These are phyloP conservation scores for Eragrostis tef DNA, from an alignment of 202 grass and related monocot genomes.

Conservation along the genomic window DNA sequence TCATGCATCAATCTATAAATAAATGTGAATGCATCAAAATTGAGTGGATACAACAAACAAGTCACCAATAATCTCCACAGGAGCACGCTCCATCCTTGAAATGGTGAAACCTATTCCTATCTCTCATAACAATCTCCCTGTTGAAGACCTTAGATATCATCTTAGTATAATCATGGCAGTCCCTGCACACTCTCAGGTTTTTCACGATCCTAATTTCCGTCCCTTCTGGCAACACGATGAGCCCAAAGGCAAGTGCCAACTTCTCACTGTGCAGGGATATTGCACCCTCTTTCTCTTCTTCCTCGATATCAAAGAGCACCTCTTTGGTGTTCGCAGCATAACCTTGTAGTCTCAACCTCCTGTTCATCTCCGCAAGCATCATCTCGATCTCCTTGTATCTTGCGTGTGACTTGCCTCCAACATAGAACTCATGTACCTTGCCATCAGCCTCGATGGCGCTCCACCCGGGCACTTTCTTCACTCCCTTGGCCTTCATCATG, in stretches of 20 bases:
- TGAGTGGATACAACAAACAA: not conserved
- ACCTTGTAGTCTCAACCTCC: constrained; percentile 60
- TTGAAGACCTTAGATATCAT: constrained; percentile 70
- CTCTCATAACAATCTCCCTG: constrained; percentile 78
- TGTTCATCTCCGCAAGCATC: constrained; percentile 62
- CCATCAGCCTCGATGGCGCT: constrained; percentile 59
- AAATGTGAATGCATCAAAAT: constrained; percentile 18
- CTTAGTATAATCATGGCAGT: constrained; percentile 76
- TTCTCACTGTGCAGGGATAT: constrained; percentile 78
- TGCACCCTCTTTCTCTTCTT: constrained; percentile 80
- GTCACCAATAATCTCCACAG: constrained; percentile 77
- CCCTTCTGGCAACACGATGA: constrained; percentile 53
- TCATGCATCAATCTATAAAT: not conserved
- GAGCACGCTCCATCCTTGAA: constrained; percentile 77
- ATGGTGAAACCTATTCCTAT: constrained; percentile 87
- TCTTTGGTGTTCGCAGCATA: constrained; percentile 63
- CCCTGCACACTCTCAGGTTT: constrained; percentile 71
- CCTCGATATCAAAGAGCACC: constrained; percentile 75
- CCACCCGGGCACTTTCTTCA: constrained; percentile 67
- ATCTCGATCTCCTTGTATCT: constrained; percentile 63
- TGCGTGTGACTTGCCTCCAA: constrained; percentile 53
- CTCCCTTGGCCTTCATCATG: constrained; percentile 65
- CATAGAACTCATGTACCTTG: constrained; percentile 64
- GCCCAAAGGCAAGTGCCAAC: constrained; percentile 68
- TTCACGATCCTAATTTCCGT: constrained; percentile 65